These are phyloP conservation scores for Hygrocybe coccinea DNA, from an alignment of 768 basidiomycete genomes.

Conservation along the genomic window DNA sequence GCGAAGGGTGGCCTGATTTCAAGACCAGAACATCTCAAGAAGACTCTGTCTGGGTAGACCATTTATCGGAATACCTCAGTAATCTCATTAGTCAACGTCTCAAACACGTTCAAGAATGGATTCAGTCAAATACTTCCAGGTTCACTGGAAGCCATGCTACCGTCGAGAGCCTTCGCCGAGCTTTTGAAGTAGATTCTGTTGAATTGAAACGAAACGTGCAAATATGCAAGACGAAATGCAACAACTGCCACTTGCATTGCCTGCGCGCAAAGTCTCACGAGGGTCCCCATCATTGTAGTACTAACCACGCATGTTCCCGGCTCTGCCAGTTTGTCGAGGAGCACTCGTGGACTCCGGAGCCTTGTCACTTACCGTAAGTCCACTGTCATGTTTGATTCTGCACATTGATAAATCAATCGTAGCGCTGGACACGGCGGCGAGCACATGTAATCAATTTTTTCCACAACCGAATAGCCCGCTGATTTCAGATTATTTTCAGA, in stretches of 20 bases:
- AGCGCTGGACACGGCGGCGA: constrained; percentile 59
- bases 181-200: constrained; percentile 39
- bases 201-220: constrained; percentile 44
- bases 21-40: constrained; percentile 26
- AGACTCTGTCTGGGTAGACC: constrained; percentile 41
- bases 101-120: constrained; percentile 47
- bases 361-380: constrained; percentile 33
- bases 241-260: constrained; percentile 46
- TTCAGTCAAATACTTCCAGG: constrained; percentile 43
- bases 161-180: constrained; percentile 42
- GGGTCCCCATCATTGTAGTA: constrained; percentile 46
- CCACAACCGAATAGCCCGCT: neutral
- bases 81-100: constrained; percentile 40
- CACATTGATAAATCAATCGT: constrained; percentile 25
- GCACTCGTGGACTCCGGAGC: constrained; percentile 24
- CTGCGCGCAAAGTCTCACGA: constrained; percentile 41
- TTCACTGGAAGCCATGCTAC: constrained; percentile 44
- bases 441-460: constrained; percentile 49
- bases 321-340: constrained; percentile 42
- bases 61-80: constrained; percentile 37
- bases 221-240: constrained; percentile 48
- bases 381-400: neutral
- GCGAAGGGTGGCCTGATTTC: neutral
- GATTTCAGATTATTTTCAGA: constrained; percentile 25
- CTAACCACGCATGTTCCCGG: constrained; percentile 44